phyloP scores from a whole-genome alignment of 257 asterid species.

The Echites panduratus region DNA sequence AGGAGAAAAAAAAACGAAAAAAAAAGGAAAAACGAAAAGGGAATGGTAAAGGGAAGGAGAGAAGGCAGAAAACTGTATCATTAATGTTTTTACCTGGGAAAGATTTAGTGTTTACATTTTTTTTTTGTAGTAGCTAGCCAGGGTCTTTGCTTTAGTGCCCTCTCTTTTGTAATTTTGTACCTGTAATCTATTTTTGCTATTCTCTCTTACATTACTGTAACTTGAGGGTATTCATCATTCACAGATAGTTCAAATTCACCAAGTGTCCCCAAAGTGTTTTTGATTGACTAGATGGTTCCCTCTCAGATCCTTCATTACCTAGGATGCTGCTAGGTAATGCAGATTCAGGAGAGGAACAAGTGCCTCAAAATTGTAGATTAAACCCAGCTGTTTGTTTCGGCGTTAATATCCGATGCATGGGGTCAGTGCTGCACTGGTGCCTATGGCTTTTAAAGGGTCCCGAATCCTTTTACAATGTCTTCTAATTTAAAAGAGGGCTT shows the following conservation, averaged over 20 bases:
- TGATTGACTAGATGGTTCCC: background rate
- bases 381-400: no score
- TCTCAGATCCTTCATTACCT: no score
- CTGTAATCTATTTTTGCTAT: conserved; percentile 1
- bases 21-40: background rate
- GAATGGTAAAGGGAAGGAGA: conserved; percentile 5
- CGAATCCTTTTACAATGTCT: no score
- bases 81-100: conserved; percentile 42
- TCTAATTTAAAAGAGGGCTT: no score
- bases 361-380: no score
- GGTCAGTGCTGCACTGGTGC: no score
- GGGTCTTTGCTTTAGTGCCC: conserved; percentile 27
- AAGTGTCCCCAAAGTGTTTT: background rate
- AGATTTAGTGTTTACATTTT: conserved; percentile 30
- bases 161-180: conserved; percentile 29
- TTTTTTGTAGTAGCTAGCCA: conserved; percentile 45
- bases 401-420: no score
- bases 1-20: background rate
- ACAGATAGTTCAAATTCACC: conserved; percentile 34
- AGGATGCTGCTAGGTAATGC: background rate
- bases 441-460: no score
- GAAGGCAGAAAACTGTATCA: conserved; percentile 33
- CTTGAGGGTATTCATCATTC: conserved; percentile 38
- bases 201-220: conserved; percentile 29
- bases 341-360: background rate